Evolutionary conservation across 805 yeast genomes (phyloP).

Genomic region (Saturnispora diversa): DNA sequence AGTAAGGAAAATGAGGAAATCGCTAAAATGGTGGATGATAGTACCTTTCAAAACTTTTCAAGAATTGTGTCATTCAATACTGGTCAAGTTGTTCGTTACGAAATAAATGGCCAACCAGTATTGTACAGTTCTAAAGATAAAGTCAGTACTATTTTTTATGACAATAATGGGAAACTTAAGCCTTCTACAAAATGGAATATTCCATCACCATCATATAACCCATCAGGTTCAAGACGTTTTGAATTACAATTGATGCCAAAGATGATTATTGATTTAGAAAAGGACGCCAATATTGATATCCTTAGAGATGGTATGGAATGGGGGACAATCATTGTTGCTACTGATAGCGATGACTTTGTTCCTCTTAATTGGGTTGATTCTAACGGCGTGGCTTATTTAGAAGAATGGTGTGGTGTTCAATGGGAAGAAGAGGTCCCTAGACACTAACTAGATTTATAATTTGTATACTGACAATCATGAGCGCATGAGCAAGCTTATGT

Average conservation of each 20-base stretch:
- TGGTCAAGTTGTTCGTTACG: conserved; percentile 78
- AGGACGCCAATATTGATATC: conserved; percentile 34
- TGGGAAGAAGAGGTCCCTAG: conserved; percentile 20
- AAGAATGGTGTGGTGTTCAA: conserved; percentile 25
- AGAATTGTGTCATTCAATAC: conserved; percentile 75
- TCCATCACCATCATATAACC: conserved; percentile 56
- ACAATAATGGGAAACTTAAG: conserved; percentile 20
- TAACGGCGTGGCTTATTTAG: conserved; percentile 19
- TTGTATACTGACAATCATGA: not conserved
- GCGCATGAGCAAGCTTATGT: too few relatives aligned
- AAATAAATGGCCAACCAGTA: conserved; percentile 70
- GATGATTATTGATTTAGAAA: conserved; percentile 74
- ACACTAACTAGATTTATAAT: not conserved
- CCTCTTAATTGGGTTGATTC: conserved; percentile 16
- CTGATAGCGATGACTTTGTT: conserved; percentile 28
- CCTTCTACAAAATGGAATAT: conserved; percentile 26
- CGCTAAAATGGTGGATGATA: conserved; percentile 58
- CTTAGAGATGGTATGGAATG: conserved; percentile 81
- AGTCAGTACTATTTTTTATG: conserved; percentile 37
- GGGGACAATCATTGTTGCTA: conserved; percentile 86
- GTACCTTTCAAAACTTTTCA: conserved; percentile 70
- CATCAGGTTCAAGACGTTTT: conserved; percentile 52
- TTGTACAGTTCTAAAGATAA: conserved; percentile 59
- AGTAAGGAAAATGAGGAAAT: conserved; percentile 37
- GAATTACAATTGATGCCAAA: conserved; percentile 95